Base-by-base conservation (phyloP, 495 filamentous ascomycete genomes). In the Penicillium antarcticum region DNA sequence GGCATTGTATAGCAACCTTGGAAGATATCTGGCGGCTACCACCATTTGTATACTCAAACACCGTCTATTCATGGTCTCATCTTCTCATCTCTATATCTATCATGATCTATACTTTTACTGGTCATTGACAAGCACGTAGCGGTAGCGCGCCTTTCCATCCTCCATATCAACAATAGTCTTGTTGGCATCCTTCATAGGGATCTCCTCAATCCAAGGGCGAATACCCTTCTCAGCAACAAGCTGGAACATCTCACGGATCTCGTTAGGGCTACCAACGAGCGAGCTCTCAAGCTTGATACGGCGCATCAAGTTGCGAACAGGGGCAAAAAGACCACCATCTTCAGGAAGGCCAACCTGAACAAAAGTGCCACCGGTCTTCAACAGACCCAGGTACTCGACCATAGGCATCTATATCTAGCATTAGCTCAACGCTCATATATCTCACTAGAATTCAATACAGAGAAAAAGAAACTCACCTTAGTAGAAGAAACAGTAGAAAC, bases 211-310 rank as follows among this genome's bases (percentile, higher is more conserved):
- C 87, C 87, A 92, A 0, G 87, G 77, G 62, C 85, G 80, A 46
- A 95, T 69, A 0, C 77, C 76, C 71, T 91, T 86, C 48, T 87
- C 79, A 0, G 71, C 87, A 11, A 86, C 89, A 49, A 96, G 76
- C 42, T 86, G 58, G 58, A 96, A 66, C 90, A 97, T 95, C 64
- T 91, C 86, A 38, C 80, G 71, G 57, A 94, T 92, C 65, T 94
- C 86, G 18, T 57, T 55, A 1, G 89, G 89, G 19, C 79, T 74
- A 2, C 89, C 90, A 45, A 92, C 88, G 29, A 80, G 52, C n/a
- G 80, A 85, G 8, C 89, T 90, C 13, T 80, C 80, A 19, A 95
- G 66, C 66, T 82, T 90, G 32, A 81, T 58, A 0, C 83, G 82
- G 61, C 85, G 89, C 40, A 58, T 68, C 40, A 95, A 81, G 5